phyloP scores from a whole-genome alignment of 176 grass and related monocot genomes.

The Leersia perrieri region DNA sequence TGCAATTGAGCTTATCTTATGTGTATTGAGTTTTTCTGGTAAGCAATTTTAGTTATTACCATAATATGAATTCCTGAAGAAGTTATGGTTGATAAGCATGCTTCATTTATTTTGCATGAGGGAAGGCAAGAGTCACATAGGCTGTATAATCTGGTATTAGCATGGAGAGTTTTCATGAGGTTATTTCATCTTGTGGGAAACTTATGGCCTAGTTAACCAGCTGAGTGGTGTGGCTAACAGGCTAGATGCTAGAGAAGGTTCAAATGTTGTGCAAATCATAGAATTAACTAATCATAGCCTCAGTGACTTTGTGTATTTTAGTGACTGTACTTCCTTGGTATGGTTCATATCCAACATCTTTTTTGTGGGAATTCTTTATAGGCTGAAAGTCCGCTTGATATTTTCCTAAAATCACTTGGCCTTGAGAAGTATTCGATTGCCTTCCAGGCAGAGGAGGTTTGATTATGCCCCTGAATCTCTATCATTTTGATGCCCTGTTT shows the following conservation, averaged over 20 bases:
- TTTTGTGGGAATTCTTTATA: slow-evolving; percentile 34
- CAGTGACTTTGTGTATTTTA: not conserved
- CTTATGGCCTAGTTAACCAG: not conserved
- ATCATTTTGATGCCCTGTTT: slow-evolving; percentile 10
- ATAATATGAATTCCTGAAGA: not conserved
- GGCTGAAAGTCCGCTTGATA: slow-evolving; percentile 71
- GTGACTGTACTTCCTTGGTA: not conserved
- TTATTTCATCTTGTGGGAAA: not conserved
- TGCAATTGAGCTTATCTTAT: not conserved
- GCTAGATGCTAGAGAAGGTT: not conserved
- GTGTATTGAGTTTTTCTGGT: not conserved
- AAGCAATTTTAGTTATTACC: not conserved
- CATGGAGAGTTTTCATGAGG: not conserved
- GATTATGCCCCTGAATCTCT: slow-evolving; percentile 14
- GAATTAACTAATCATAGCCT: not conserved
- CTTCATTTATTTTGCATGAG: not conserved
- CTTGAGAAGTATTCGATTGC: slow-evolving; percentile 87
- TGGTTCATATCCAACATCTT: slow-evolving; percentile 19
- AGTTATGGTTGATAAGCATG: not conserved
- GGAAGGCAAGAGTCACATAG: not conserved
- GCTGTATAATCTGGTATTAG: not conserved
- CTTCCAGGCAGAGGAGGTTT: slow-evolving; percentile 95
- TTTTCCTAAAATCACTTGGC: slow-evolving; percentile 79
- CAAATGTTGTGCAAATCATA: not conserved
- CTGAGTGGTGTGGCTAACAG: not conserved